Percentiles rank a stretch among this genome's conserved stretches.
Evolutionary conservation across 495 filamentous ascomycete genomes (phyloP).

Genomic region (Penicillium pancosmium): DNA sequence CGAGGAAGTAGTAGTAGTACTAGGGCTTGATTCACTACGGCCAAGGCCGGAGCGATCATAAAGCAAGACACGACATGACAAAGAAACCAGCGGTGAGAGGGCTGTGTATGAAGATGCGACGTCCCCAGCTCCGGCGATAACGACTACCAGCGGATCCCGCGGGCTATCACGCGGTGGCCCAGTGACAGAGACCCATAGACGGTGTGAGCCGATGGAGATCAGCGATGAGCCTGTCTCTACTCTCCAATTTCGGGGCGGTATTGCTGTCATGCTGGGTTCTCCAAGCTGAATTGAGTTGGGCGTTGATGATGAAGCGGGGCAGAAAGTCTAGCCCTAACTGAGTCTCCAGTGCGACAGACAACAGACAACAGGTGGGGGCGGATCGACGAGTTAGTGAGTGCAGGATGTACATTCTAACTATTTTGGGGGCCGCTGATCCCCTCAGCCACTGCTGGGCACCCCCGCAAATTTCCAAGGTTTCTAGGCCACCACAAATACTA

Average conservation of each 20-base stretch:
- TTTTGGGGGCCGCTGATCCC: slow-evolving; percentile 3
- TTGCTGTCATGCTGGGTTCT: background rate
- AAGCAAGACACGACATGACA: slow-evolving; percentile 35
- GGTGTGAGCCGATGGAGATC: slow-evolving; percentile 39
- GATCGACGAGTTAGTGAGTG: too few species aligned
- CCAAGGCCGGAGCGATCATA: slow-evolving; percentile 49
- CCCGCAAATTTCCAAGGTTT: background rate
- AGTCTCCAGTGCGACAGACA: background rate
- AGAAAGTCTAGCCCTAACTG: slow-evolving; percentile 1
- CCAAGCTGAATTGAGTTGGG: background rate
- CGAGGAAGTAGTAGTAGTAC: background rate
- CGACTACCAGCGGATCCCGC: slow-evolving; percentile 41
- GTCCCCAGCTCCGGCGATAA: slow-evolving; percentile 50
- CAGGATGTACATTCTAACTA: too few species aligned
- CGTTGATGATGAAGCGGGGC: background rate
- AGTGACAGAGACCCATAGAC: slow-evolving; percentile 33
- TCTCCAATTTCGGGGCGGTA: slow-evolving; percentile 3
- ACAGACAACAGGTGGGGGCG: background rate
- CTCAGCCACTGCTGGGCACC: background rate
- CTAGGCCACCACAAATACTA: slow-evolving; percentile 3
- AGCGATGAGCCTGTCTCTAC: slow-evolving; percentile 15
- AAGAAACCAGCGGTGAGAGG: slow-evolving; percentile 34
- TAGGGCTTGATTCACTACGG: slow-evolving; percentile 30
- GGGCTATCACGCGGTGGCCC: slow-evolving; percentile 23
- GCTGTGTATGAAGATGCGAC: slow-evolving; percentile 46